A percentile compares a stretch with the other conserved stretches of the same genome.
Conservation (phyloP, 495 filamentous ascomycete species). For the Terfezia claveryi region DNA sequence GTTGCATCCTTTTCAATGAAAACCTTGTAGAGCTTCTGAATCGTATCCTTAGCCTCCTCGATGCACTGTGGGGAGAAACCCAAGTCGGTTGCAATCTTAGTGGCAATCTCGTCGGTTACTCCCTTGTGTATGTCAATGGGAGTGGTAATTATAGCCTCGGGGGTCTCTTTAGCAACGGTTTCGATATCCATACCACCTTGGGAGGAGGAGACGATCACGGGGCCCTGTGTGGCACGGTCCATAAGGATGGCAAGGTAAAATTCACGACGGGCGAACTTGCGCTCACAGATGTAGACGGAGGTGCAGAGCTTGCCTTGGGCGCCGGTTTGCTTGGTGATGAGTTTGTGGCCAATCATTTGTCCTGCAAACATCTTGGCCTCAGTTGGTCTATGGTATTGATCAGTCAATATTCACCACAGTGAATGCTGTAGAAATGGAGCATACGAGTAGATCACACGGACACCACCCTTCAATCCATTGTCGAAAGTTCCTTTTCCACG, state of each 20-base stretch:
- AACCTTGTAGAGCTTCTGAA: conserved; percentile 95
- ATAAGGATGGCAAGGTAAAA: conserved; percentile 97
- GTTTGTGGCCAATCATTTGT: conserved; percentile 99
- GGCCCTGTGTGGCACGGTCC: conserved; percentile 78
- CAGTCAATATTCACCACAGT: background rate
- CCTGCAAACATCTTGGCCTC: conserved; percentile 94
- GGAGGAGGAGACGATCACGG: conserved; percentile 89
- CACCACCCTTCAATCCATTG: conserved; percentile 96
- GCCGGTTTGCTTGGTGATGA: conserved; percentile 98
- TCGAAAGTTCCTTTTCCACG: conserved; percentile 94
- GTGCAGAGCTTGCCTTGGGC: conserved; percentile 79
- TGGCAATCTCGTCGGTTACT: conserved; percentile 86
- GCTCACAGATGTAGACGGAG: conserved; percentile 93
- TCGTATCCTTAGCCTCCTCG: conserved; percentile 77
- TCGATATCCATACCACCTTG: conserved; percentile 99
- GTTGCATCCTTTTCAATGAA: conserved; percentile 97
- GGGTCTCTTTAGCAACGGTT: conserved; percentile 90
- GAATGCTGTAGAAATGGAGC: conserved; percentile 13
- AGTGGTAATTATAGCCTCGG: conserved; percentile 81
- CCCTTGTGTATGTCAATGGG: conserved; percentile 83
- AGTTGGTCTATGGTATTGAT: conserved; percentile 34
- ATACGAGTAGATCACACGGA: conserved; percentile 91
- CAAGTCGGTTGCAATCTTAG: conserved; percentile 70
- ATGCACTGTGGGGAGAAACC: conserved; percentile 95
- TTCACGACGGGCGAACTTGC: conserved; percentile 96